phyloP scores from a whole-genome alignment of 2,329 filamentous ascomycete genomes.

The Pseudogymnoascus sp. region DNA sequence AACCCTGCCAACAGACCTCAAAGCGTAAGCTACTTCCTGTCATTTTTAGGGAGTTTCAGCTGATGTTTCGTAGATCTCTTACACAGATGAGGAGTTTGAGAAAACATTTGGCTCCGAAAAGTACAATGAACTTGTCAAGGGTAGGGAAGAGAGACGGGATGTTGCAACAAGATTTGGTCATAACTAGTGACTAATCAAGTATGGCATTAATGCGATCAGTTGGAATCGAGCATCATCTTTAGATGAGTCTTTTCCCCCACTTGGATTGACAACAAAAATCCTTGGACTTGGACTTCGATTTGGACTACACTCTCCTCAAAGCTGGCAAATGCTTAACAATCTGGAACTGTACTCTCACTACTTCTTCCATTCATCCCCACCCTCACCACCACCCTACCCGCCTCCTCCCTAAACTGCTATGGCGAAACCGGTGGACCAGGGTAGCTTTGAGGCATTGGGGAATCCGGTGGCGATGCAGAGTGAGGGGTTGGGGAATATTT shows the following conservation, averaged over 20 bases:
- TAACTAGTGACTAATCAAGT: too few relatives aligned
- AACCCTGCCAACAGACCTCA: constrained; percentile 17
- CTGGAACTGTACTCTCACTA: constrained; percentile 25
- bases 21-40: constrained; percentile 12
- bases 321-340: constrained; percentile 22
- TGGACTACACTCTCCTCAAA: constrained; percentile 22
- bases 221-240: too few relatives aligned
- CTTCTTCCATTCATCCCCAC: constrained; percentile 13
- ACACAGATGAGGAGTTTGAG: constrained; percentile 17
- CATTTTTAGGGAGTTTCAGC: background rate
- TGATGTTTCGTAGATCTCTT: constrained; percentile 14
- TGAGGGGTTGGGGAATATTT: too few relatives aligned
- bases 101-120: constrained; percentile 10
- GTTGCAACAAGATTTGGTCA: constrained; percentile 8
- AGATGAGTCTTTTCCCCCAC: too few relatives aligned
- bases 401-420: background rate
- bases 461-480: too few relatives aligned
- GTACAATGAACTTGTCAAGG: constrained; percentile 14
- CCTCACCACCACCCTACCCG: constrained; percentile 18
- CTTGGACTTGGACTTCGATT: constrained; percentile 26
- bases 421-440: too few relatives aligned
- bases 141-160: constrained; percentile 14
- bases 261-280: background rate
- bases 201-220: too few relatives aligned
- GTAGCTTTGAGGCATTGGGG: too few relatives aligned